Evolutionary conservation across 345 rosid species (phyloP), one percentile per base, ranked within the genome.

Genomic region (Hypericum androsaemum): DNA sequence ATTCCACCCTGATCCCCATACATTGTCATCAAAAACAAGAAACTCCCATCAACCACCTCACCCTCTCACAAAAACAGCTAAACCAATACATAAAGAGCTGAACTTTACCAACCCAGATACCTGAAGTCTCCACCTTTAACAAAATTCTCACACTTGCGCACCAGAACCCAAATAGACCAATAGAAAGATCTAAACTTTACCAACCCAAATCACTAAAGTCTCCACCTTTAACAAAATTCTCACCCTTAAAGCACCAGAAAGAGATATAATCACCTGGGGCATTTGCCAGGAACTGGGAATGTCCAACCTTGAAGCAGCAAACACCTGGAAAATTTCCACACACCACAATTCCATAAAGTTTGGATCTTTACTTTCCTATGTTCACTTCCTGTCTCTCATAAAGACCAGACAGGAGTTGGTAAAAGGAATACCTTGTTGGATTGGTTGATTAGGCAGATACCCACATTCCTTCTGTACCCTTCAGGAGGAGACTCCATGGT

Each of bases 381-480:
- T 22, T 22, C 32, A 22, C 32, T 22, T 22, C n/a, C n/a, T n/a
- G n/a, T n/a, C n/a, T n/a, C n/a, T n/a, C 32, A 22, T 22, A 22
- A 22, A 22, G 22, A 14, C 42, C 0, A 47, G 0, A 22, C 32
- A 22, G 32, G 32, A 22, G 32, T 22, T 22, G 32, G 32, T 22
- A 1, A 22, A 22, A 36, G 8, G 37, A 5, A 36, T 49, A 81
- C 94, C 96, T 92, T 84, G 66, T 83, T 92, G 65, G 84, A 78
- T 5, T 86, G 22, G 61, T 83, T 85, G 68, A 92, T 73, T 54
- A 92, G 81, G 64, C 98, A 92, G 49, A 92, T 74, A 10, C 97
- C 97, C 7, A 89, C 97, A 47, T 89, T 86, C 76, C 76, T 83
- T 64, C 97, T 70, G 64, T 89, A 89, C 16, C 94, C 94, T 77